Base-by-base conservation (phyloP, 345 rosid genomes). In the Syzygium aromaticum region DNA sequence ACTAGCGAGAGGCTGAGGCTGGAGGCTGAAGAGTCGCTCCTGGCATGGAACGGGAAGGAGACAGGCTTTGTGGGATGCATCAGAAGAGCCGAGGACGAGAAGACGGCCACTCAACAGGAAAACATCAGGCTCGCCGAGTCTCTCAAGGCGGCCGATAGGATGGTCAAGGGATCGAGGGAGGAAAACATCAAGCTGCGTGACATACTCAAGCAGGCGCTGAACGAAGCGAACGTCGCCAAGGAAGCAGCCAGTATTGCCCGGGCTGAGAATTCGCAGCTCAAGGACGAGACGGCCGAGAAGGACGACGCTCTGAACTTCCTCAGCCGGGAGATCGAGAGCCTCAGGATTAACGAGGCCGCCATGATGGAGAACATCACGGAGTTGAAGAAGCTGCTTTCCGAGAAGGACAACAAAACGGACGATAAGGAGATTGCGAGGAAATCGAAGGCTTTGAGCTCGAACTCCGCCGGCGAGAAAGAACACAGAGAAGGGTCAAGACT, bases 11-110 rank as follows among this genome's bases (percentile, higher is more conserved):
- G 98, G 87, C 64, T 96, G 82, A 91, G 94, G 86, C 13, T 92
- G 6, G 99, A 98, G 89, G 98, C 97, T 6, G 99, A 98, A 88
- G 99, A 95, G 25, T 91, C 98, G 2, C 89, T 92, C 4, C 11
- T 90, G 85, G 98, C 97, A 8, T 98, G 99, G 99, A 93, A 91
- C 27, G 98, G 91, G 54, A 96, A 95, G 90, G 99, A 96, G 84
- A 93, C 91, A 1, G 95, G 92, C 38, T 95, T 98, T 17, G 95
- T 98, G 21, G 93, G 89, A 2, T 93, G 93, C 59, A 96, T 98
- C 63, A 93, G 90, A 51, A 89, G 90, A 88, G 97, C 94, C 38
- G 99, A 98, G 82, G 96, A 96, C 5, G 99, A 96, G 86, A 95
- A 92, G 85, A 84, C 88, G 10, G 84, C 87, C 1, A 93, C 92